phyloP scores from a whole-genome alignment of 441 rosid genomes.

The Brassica hybrid region DNA sequence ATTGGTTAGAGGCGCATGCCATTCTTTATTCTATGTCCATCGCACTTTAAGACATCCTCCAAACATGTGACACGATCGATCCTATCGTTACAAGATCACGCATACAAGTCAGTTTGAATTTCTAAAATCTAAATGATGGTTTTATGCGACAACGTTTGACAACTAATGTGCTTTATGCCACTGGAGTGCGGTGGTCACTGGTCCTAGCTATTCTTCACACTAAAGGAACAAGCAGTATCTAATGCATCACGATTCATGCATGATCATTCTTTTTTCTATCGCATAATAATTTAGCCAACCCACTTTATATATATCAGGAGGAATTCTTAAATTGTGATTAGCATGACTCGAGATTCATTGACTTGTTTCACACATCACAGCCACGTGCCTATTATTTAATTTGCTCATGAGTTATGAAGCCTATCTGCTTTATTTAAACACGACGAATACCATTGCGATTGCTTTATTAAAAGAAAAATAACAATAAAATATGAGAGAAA shows the following conservation, averaged over 20 bases:
- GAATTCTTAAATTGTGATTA: background rate
- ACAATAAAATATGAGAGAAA: no score
- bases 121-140: slow-evolving; percentile 3
- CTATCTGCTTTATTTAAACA: background rate
- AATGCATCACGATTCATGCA: slow-evolving; percentile 23
- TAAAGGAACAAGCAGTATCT: slow-evolving; percentile 25
- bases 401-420: background rate
- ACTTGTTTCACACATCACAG: slow-evolving; percentile 4
- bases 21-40: background rate
- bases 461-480: background rate
- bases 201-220: slow-evolving; percentile 37
- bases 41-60: slow-evolving; percentile 1
- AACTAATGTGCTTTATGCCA: slow-evolving; percentile 23
- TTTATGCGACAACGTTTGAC: slow-evolving; percentile 32
- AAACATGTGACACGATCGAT: background rate
- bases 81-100: background rate
- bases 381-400: background rate
- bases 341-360: background rate
- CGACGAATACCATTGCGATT: background rate
- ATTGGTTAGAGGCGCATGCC: background rate
- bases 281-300: slow-evolving; percentile 7
- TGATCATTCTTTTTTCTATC: slow-evolving; percentile 6
- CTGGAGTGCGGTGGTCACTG: slow-evolving; percentile 32
- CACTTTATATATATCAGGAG: background rate
- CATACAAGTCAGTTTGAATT: background rate